Conservation (phyloP, 768 basidiomycete species). For the Russula sp. region DNA sequence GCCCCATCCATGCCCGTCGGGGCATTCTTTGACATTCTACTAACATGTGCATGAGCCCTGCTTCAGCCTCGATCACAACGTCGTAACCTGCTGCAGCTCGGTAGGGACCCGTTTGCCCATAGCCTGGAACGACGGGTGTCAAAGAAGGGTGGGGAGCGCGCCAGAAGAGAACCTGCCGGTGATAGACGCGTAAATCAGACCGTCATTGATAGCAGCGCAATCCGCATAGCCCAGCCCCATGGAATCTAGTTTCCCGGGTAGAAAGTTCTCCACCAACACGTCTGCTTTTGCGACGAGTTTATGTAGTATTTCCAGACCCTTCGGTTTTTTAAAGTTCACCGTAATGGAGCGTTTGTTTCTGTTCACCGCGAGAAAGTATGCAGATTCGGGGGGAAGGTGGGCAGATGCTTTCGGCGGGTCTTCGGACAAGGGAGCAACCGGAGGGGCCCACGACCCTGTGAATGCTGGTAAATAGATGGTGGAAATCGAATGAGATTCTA, state of each 20-base stretch:
- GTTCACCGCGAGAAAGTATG: constrained; percentile 87
- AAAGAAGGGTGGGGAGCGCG: not conserved
- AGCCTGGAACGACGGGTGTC: constrained; percentile 41
- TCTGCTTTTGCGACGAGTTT: constrained; percentile 70
- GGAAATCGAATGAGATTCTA: constrained; percentile 25
- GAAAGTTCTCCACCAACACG: constrained; percentile 85
- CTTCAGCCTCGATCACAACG: constrained; percentile 59
- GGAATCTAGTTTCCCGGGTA: constrained; percentile 76
- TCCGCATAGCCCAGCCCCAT: constrained; percentile 86
- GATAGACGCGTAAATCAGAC: constrained; percentile 83
- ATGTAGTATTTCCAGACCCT: constrained; percentile 70
- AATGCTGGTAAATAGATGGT: not conserved
- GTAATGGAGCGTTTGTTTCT: constrained; percentile 87
- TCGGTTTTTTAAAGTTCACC: constrained; percentile 75
- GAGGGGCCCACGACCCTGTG: constrained; percentile 34
- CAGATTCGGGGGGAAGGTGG: constrained; percentile 82
- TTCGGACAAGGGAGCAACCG: constrained; percentile 36
- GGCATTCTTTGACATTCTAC: constrained; percentile 28
- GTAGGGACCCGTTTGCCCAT: constrained; percentile 88
- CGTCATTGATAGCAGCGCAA: constrained; percentile 68
- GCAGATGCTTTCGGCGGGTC: constrained; percentile 45
- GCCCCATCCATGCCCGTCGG: not conserved
- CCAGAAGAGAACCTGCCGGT: constrained; percentile 50
- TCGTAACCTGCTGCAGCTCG: constrained; percentile 81
- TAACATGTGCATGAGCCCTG: constrained; percentile 91